phyloP scores from a whole-genome alignment of 805 yeast species.

The Wickerhamiella azymoides region DNA sequence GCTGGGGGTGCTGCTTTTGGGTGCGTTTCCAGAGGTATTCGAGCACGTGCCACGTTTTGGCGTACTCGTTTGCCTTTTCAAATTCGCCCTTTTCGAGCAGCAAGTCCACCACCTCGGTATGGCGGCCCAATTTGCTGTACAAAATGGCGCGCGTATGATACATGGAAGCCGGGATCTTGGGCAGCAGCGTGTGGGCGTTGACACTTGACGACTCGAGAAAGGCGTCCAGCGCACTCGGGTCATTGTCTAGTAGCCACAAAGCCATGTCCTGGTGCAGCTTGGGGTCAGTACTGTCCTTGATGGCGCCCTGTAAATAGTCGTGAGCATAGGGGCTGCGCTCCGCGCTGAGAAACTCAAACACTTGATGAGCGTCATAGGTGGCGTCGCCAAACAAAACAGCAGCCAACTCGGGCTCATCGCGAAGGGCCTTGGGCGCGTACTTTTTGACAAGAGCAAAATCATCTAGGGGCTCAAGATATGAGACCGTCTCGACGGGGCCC shows the following conservation, averaged over 20 bases:
- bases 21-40: not conserved
- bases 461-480: conserved; percentile 16
- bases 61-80: not conserved
- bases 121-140: conserved; percentile 4
- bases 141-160: not conserved
- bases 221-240: not conserved
- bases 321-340: conserved; percentile 2
- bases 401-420: not conserved
- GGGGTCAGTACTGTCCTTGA: not conserved
- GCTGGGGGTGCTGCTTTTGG: not conserved
- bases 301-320: conserved; percentile 1
- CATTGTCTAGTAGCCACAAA: conserved; percentile 14
- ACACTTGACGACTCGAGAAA: conserved; percentile 13
- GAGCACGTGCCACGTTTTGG: not conserved
- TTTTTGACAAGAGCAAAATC: conserved; percentile 9
- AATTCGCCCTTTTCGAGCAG: not conserved
- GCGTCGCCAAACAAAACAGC: conserved; percentile 1
- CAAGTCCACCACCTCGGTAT: conserved; percentile 1
- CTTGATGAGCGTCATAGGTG: not conserved
- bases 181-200: conserved; percentile 34
- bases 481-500: conserved; percentile 16
- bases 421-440: not conserved
- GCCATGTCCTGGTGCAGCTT: conserved; percentile 15
- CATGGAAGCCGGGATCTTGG: conserved; percentile 29
- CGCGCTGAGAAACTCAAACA: conserved; percentile 1